Conservation (phyloP, 2,329 filamentous ascomycete genomes). For the Hortaea sp. region DNA sequence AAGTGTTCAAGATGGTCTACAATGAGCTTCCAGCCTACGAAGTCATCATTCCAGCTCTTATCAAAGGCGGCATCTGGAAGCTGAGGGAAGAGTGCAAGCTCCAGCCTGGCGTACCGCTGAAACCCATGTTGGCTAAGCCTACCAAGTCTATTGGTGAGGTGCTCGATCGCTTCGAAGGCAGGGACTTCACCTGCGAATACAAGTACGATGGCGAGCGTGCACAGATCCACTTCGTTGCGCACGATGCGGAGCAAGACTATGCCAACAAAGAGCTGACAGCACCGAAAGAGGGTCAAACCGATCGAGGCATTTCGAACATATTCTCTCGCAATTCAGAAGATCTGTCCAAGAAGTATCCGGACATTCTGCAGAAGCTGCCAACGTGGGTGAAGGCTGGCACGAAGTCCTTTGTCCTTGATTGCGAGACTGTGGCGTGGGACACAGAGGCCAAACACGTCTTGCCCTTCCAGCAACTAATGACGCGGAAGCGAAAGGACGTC, state of each 20-base stretch:
- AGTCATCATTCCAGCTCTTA: constrained; percentile 81
- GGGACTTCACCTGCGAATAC: constrained; percentile 96
- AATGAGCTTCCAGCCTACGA: constrained; percentile 94
- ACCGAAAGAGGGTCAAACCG: constrained; percentile 54
- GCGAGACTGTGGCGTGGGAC: constrained; percentile 96
- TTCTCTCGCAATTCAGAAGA: constrained; percentile 98
- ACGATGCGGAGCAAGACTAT: constrained; percentile 62
- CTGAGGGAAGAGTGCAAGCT: constrained; percentile 80
- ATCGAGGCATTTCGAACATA: constrained; percentile 73
- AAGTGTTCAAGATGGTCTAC: constrained; percentile 72
- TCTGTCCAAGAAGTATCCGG: constrained; percentile 92
- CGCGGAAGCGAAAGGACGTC: constrained; percentile 92
- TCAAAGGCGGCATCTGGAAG: constrained; percentile 75
- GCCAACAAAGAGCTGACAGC: constrained; percentile 41
- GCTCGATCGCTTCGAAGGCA: constrained; percentile 87
- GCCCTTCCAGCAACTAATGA: constrained; percentile 97
- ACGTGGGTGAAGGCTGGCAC: constrained; percentile 85
- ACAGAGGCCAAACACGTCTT: constrained; percentile 88
- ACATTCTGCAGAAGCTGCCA: constrained; percentile 78
- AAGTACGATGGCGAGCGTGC: constrained; percentile 97
- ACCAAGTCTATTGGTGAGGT: constrained; percentile 98
- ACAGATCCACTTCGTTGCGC: constrained; percentile 95
- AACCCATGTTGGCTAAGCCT: constrained; percentile 97
- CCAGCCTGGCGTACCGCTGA: constrained; percentile 84
- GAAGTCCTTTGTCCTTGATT: constrained; percentile 95